These are phyloP conservation scores for Geopyxis carbonaria DNA, from an alignment of 495 filamentous ascomycete genomes.

Conservation along the genomic window DNA sequence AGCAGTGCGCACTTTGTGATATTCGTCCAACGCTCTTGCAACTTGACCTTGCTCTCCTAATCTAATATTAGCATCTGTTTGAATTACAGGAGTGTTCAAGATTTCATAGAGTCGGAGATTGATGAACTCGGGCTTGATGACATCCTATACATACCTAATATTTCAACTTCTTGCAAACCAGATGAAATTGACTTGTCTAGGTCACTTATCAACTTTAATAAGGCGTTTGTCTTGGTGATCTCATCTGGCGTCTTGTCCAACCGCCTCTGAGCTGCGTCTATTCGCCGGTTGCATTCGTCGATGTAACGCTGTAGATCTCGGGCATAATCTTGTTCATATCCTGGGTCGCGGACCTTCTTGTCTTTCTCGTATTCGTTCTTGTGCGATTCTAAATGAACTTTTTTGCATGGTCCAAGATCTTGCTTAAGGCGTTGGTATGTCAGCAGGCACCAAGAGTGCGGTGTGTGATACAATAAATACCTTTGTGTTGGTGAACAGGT, in stretches of 20 bases:
- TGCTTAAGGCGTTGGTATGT: constrained; percentile 37
- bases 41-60: constrained; percentile 71
- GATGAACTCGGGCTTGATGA: too few species aligned
- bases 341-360: constrained; percentile 45
- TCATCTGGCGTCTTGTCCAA: constrained; percentile 97
- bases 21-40: constrained; percentile 63
- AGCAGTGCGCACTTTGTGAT: constrained; percentile 62
- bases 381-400: constrained; percentile 73
- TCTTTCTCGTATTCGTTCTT: constrained; percentile 77
- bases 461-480: constrained; percentile 4
- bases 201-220: constrained; percentile 80
- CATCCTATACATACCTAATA: too few species aligned
- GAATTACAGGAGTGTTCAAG: too few species aligned
- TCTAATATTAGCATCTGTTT: too few species aligned
- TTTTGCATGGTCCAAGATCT: constrained; percentile 81
- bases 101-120: too few species aligned
- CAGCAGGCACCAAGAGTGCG: not conserved
- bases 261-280: constrained; percentile 73
- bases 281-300: constrained; percentile 87
- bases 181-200: constrained; percentile 60
- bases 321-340: constrained; percentile 92
- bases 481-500: constrained; percentile 99
- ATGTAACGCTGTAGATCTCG: constrained; percentile 90
- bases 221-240: constrained; percentile 83
- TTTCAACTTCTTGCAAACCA: constrained; percentile 67